phyloP scores from a whole-genome alignment of 148 eudicot genomes.

The Camellia granthamiana region DNA sequence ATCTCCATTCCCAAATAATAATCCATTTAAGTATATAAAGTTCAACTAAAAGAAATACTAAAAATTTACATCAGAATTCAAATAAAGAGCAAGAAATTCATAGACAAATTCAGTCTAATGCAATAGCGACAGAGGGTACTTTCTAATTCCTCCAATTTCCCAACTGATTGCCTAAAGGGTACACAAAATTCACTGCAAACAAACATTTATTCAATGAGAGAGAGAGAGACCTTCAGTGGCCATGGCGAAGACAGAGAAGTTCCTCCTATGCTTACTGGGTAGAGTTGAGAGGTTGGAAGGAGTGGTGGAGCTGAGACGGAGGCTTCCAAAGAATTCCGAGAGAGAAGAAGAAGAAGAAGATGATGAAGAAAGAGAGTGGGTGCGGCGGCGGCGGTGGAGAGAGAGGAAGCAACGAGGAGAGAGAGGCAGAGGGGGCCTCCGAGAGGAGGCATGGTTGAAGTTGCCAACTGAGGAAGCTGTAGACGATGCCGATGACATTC shows the following conservation, averaged over 20 bases:
- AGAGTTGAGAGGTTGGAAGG: constrained; percentile 19
- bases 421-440: constrained; percentile 27
- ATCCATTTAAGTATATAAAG: neutral
- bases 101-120: no score
- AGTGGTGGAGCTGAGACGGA: constrained; percentile 24
- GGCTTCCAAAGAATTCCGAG: constrained; percentile 43
- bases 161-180: no score
- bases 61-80: neutral
- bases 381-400: constrained; percentile 20
- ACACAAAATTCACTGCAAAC: no score
- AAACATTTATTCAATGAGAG: neutral
- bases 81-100: no score
- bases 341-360: constrained; percentile 25
- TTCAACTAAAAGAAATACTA: neutral
- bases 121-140: neutral
- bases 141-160: neutral
- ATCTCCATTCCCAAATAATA: no score
- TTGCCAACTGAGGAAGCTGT: constrained; percentile 40
- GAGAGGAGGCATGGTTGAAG: constrained; percentile 35
- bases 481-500: constrained; percentile 20
- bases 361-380: neutral
- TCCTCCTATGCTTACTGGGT: constrained; percentile 22
- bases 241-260: constrained; percentile 62
- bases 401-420: constrained; percentile 33
- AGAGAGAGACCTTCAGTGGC: constrained; percentile 41